Conservation (phyloP, 2,329 filamentous ascomycete species). For the Colletotrichum paranaense region DNA sequence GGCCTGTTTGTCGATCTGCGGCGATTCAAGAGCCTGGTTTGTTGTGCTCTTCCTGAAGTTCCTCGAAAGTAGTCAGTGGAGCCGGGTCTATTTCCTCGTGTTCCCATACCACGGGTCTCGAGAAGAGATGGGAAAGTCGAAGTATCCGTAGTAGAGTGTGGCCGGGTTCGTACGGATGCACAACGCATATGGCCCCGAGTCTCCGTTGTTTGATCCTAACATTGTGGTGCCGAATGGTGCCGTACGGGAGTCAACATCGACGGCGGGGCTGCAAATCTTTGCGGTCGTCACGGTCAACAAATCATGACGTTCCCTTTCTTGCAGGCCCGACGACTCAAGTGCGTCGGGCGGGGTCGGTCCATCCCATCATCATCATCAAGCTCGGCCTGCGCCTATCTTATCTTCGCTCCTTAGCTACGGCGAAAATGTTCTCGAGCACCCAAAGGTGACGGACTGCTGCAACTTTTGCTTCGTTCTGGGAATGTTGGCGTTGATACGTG, state of each 20-base stretch:
- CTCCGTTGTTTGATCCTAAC: neutral
- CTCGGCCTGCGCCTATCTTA: neutral
- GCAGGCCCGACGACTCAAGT: neutral
- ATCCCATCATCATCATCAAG: neutral
- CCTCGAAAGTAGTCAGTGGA: neutral
- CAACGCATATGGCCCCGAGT: neutral
- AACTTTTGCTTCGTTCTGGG: neutral
- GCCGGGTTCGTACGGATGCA: neutral
- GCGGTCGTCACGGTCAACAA: neutral
- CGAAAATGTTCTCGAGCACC: neutral
- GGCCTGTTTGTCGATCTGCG: neutral
- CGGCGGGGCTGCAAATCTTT: neutral
- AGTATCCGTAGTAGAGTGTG: neutral
- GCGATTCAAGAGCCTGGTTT: slow-evolving; percentile 4
- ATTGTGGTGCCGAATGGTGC: neutral
- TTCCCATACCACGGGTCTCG: neutral
- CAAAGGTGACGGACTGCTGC: neutral
- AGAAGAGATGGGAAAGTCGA: neutral
- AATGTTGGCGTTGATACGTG: neutral
- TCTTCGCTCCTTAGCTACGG: neutral
- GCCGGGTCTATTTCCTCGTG: neutral
- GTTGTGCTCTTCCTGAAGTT: neutral
- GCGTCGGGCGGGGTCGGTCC: neutral
- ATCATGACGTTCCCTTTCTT: neutral
- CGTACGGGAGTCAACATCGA: neutral